Conservation (phyloP, 1,139 yeast genomes). For the Saccharomyces hybrid region DNA sequence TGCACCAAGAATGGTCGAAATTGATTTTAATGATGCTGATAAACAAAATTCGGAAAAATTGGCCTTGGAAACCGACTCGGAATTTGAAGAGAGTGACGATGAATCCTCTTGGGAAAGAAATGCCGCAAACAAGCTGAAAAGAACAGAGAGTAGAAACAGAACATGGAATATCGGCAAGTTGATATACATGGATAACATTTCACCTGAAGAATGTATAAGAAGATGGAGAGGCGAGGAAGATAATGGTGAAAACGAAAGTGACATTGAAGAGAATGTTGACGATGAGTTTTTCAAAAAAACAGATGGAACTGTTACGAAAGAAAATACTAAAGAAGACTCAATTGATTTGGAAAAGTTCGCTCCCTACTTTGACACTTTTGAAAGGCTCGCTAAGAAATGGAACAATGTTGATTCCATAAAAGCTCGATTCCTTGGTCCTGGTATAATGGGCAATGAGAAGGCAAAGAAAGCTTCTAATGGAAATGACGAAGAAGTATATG, state of each 20-base stretch:
- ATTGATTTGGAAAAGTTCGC: slow-evolving; percentile 33
- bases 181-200: slow-evolving; percentile 66
- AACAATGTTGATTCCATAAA: slow-evolving; percentile 40
- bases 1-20: slow-evolving; percentile 37
- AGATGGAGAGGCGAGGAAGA: slow-evolving; percentile 63
- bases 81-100: slow-evolving; percentile 40
- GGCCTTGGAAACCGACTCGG: slow-evolving; percentile 37
- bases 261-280: slow-evolving; percentile 45
- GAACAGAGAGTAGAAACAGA: slow-evolving; percentile 34
- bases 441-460: slow-evolving; percentile 39
- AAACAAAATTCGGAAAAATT: slow-evolving; percentile 36
- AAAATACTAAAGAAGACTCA: slow-evolving; percentile 12
- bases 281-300: slow-evolving; percentile 62
- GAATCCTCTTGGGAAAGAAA: slow-evolving; percentile 40
- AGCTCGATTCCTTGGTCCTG: slow-evolving; percentile 59
- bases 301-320: slow-evolving; percentile 21
- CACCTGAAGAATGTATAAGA: slow-evolving; percentile 64
- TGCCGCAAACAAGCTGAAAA: slow-evolving; percentile 43
- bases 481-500: slow-evolving; percentile 52
- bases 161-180: slow-evolving; percentile 77
- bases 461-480: slow-evolving; percentile 33
- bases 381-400: slow-evolving; percentile 51
- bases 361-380: slow-evolving; percentile 40
- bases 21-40: slow-evolving; percentile 41
- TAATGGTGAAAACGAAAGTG: slow-evolving; percentile 37